Base-by-base conservation (phyloP, 2,329 filamentous ascomycete species). In the Diaporthe citrichinensis region DNA sequence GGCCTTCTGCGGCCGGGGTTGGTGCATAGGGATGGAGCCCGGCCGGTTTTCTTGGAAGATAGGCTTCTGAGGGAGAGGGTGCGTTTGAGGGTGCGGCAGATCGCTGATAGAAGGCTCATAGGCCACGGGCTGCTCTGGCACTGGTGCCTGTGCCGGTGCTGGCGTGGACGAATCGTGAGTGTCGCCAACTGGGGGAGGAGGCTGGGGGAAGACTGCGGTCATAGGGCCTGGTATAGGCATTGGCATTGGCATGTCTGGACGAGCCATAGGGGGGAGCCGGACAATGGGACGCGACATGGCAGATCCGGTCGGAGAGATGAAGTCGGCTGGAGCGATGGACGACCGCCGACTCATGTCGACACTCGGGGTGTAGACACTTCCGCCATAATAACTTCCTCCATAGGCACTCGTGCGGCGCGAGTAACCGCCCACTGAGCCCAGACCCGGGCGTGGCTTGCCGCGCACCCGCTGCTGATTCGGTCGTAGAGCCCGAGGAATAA, bases 1-100 rank as follows among this genome's bases (percentile, higher is more conserved):
- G 8, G 95, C 90, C 87, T 98, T 98, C 84, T 98, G 96, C 12
- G 97, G 96, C 71, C 95, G 93, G 74, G 97, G 97, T 83, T 98
- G 97, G 82, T 98, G 95, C 92, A 98, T 98, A 0, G 95, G 90
- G 78, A 90, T 86, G n/a, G 76, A 83, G 78, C 83, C 87, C 7
- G 87, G 84, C 58, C 88, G 85, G 78, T 87, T 91, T 81, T 92
- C 90, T 78, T 90, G 87, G 83, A 90, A 88, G 28, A 85, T 83
- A 39, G 90, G 90, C 81, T 89, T 91, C 80, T 90, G 90, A 20
- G 89, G 90, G 34, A 91, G 87, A 34, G 89, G 88, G 78, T 91
- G 88, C 17, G 85, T 88, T 80, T 92, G 92, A 57, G 89, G 88
- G 74, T 89, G 90, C 53, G 89, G 87, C 25, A 90, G 81, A 77